Evolutionary conservation across 2,329 filamentous ascomycete species (phyloP), one percentile per base, ranked within the genome.

Genomic region (Talaromyces sp.): DNA sequence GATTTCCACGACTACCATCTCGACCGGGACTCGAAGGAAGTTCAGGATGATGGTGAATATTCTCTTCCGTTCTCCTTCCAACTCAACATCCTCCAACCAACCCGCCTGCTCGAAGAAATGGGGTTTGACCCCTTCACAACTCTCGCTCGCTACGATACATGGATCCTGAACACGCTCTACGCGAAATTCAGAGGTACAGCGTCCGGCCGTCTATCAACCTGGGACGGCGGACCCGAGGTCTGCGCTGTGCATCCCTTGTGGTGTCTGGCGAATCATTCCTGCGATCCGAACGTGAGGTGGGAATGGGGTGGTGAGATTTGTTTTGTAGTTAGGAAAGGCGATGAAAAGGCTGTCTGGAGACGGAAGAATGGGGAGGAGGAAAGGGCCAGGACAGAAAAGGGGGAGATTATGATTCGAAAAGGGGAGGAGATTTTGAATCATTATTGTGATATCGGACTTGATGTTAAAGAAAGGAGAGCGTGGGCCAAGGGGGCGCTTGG

Each of bases 241-340:
- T 91, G 90, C 28, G 93, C 93, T 28, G 92, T 97, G 28, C 92
- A 97, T 75, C 91, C 93, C 1, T 85, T 96, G 65, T 99, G 94
- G 91, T 97, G 92, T 74, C 80, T 97, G 31, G 92, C 93, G 28
- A 99, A 99, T 68, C 94, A 99, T 71, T 91, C 91, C 71, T 99
- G 94, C 74, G 86, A 96, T 69, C 94, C 94, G 8, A 97, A 96
- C 71, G 91, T 97, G 39, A 84, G 84, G 3, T 99, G 94, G 94
- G 89, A 96, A 67, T 97, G 92, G 90, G 86, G 88, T 51, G 71
- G 70, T 4, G 72, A 76, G 63, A 75, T 75, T 57, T 73, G 69
- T 2, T 74, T 75, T 64, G 64, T 69, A 17, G 73, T 69, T 11
- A 62, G 74, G 21, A 63, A 57, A 28, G 60, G 64, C 25, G 64